These are phyloP conservation scores for Fusarium protoensiforme DNA, from an alignment of 2,329 filamentous ascomycete genomes.

Conservation along the genomic window DNA sequence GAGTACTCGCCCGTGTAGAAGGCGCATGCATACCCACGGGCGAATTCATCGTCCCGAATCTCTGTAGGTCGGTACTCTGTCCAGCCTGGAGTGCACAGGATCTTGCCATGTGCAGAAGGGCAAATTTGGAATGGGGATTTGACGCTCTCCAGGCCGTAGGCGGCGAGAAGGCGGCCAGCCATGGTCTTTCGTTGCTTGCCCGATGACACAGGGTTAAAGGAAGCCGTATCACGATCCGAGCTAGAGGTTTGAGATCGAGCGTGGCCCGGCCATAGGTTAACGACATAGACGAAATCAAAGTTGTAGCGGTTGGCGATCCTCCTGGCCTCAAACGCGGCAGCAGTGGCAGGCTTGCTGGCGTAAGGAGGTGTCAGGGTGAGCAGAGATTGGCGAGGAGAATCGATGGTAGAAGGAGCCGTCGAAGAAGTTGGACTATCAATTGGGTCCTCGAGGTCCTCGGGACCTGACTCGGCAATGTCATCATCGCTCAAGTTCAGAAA, in stretches of 20 bases:
- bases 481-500: slow-evolving; percentile 67
- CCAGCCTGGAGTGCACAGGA: slow-evolving; percentile 62
- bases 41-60: slow-evolving; percentile 57
- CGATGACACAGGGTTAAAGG: slow-evolving; percentile 12
- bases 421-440: slow-evolving; percentile 23
- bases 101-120: slow-evolving; percentile 59
- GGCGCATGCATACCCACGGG: slow-evolving; percentile 63
- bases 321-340: slow-evolving; percentile 65
- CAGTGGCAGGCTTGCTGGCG: slow-evolving; percentile 55
- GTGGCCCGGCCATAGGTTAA: slow-evolving; percentile 65
- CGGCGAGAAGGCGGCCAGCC: slow-evolving; percentile 64
- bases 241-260: slow-evolving; percentile 17
- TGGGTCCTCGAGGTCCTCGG: slow-evolving; percentile 30
- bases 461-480: slow-evolving; percentile 63
- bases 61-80: slow-evolving; percentile 61
- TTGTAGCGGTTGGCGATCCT: slow-evolving; percentile 66
- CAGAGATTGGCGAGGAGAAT: slow-evolving; percentile 46
- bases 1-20: slow-evolving; percentile 60
- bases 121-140: slow-evolving; percentile 64
- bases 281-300: slow-evolving; percentile 69
- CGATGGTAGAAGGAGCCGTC: slow-evolving; percentile 35
- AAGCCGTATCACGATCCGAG: slow-evolving; percentile 13
- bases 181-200: slow-evolving; percentile 40
- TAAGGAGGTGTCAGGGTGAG: slow-evolving; percentile 59
- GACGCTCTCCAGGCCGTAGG: slow-evolving; percentile 63